Evolutionary conservation across 2,329 filamentous ascomycete genomes (phyloP), one percentile per base, ranked within the genome.

Genomic region (Fusarium verticillioides): DNA sequence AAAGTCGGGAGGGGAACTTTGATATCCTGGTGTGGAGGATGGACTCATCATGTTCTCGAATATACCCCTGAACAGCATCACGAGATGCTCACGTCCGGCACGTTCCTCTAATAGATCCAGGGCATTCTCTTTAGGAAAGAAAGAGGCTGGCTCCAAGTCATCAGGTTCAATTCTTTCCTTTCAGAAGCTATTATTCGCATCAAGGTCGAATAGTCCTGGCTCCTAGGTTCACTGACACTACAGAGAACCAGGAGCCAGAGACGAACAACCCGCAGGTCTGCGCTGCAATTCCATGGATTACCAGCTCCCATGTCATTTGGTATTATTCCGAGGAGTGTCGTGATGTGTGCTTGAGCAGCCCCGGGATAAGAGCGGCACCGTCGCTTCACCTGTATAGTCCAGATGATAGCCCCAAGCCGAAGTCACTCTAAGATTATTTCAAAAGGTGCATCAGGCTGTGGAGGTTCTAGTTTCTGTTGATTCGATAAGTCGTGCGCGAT

Each of bases 181-280:
- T 36, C 43, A 6, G 30, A 39, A 26, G 50, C 30, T 52, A 63
- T 57, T n/a, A 63, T 36, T 9, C n/a, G 37, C 59, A 39, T 26
- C 44, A 40, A 46, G 21, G 15, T 52, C 10, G 37, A 21, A 34
- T 40, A 39, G 37, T 63, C 63, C 43, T 52, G 40, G 6, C 39
- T 11, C 30, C 32, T 57, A 7, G 59, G 42, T 18, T 57, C 50
- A 23, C 50, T 57, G 37, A 57, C 47, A 19, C 44, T 57, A 30
- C 63, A 66, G 32, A 66, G 59, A 57, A 57, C 50, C 12, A 66
- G 50, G 37, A 66, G 59, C 63, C 63, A 66, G 43, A 66, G 32
- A 16, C 39, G 60, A 26, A 57, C 44, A 37, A 10, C 23, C n/a
- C 21, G 42, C 16, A 52, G 4, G 15, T 44, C 37, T 5, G 32